Evolutionary conservation across 805 yeast species (phyloP).

Genomic region (Monosporozyma siamensis): DNA sequence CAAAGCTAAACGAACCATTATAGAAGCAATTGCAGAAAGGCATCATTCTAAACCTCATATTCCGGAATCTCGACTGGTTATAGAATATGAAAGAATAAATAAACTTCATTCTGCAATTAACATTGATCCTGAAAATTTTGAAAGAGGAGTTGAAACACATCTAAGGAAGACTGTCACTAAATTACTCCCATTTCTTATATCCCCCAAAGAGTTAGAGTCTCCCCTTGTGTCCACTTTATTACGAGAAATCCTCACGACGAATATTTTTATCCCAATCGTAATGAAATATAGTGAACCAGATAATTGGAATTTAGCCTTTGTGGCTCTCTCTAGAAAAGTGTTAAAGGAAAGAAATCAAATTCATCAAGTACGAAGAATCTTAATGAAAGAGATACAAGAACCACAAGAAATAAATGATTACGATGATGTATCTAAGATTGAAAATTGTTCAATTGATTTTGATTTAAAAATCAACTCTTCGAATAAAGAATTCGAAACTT

Average conservation of each 20-base stretch:
- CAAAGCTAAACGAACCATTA: background rate
- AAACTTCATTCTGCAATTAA: slow-evolving; percentile 51
- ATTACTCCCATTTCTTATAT: slow-evolving; percentile 41
- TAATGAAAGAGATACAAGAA: slow-evolving; percentile 50
- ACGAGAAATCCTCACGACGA: slow-evolving; percentile 53
- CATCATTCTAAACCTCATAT: background rate
- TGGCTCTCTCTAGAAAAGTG: slow-evolving; percentile 49
- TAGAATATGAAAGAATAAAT: slow-evolving; percentile 30
- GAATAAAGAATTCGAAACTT: slow-evolving; percentile 23
- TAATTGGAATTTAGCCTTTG: slow-evolving; percentile 60
- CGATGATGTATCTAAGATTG: background rate
- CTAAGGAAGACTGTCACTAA: slow-evolving; percentile 35
- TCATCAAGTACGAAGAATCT: slow-evolving; percentile 55
- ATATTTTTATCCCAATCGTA: slow-evolving; percentile 44
- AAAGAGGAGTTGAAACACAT: slow-evolving; percentile 40
- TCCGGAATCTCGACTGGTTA: slow-evolving; percentile 35
- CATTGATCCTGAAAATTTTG: slow-evolving; percentile 28
- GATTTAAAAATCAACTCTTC: slow-evolving; percentile 5
- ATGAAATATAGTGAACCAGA: slow-evolving; percentile 60
- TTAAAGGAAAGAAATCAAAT: slow-evolving; percentile 71
- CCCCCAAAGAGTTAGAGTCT: slow-evolving; percentile 36
- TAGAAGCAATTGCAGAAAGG: background rate
- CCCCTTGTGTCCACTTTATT: slow-evolving; percentile 41
- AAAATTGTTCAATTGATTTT: slow-evolving; percentile 8
- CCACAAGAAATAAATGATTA: slow-evolving; percentile 4